A percentile compares a stretch with the other conserved stretches of the same genome.
Evolutionary conservation across 108 stramenopile species (phyloP).

Genomic region (Cyclotella cryptica): DNA sequence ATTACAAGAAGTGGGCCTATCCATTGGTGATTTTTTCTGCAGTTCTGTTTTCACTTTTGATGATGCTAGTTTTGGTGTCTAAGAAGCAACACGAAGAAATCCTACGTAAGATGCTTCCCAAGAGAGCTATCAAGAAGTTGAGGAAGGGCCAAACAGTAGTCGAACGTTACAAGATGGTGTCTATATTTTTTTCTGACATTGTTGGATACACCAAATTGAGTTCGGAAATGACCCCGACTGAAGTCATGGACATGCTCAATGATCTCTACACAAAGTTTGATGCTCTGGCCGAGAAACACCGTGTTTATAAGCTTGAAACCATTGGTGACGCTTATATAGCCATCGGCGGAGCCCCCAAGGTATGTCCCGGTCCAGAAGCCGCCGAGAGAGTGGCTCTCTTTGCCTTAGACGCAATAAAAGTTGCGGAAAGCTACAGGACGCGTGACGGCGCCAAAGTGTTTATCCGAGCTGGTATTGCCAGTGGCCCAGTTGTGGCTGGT

Average conservation of each 20-base stretch:
- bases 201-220: conserved; percentile 38
- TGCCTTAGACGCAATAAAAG: conserved; percentile 49
- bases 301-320: conserved; percentile 69
- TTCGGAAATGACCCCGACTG: conserved; percentile 18
- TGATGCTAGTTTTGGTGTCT: conserved; percentile 40
- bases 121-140: conserved; percentile 37
- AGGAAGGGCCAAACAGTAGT: conserved; percentile 40
- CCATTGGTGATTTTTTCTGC: conserved; percentile 27
- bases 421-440: conserved; percentile 30
- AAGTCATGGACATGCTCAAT: conserved; percentile 55
- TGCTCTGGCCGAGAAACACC: conserved; percentile 28
- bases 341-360: conserved; percentile 35
- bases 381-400: conserved; percentile 53
- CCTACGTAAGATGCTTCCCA: conserved; percentile 40
- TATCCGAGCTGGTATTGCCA: conserved; percentile 58
- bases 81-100: conserved; percentile 35
- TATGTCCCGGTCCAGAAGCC: conserved; percentile 38
- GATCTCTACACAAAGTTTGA: conserved; percentile 61
- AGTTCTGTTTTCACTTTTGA: conserved; percentile 21
- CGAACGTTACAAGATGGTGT: conserved; percentile 54
- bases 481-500: conserved; percentile 60
- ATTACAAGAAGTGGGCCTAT: conserved; percentile 34
- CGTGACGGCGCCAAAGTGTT: conserved; percentile 30
- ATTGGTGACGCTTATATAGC: conserved; percentile 63
- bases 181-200: conserved; percentile 25